Evolutionary conservation across 805 yeast genomes (phyloP), one percentile per base, ranked within the genome.

Genomic region (Candida jianshihensis): DNA sequence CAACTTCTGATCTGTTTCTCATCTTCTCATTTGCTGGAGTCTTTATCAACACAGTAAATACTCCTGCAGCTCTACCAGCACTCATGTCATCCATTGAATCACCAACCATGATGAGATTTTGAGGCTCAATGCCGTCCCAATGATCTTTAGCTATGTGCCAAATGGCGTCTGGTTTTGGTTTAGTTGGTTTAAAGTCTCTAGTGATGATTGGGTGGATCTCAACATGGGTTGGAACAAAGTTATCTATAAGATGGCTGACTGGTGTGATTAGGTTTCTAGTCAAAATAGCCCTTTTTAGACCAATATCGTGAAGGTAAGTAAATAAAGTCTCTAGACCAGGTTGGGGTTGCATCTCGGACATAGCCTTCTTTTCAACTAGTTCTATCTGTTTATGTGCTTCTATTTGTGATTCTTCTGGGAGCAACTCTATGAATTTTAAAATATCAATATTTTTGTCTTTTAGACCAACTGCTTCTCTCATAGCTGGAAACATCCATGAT

Each of bases 31-130:
- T 81, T 24, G 66, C 72, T 19, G 66, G 65, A 41, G 75, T 75
- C 30, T 63, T 66, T 29, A 81, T 56, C 35, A 81, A 57, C 4
- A 79, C 61, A 1, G 85, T 70, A 3, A 68, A 60, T 30, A 73
- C 71, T 0, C 87, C 87, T 1, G 88, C 87, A n/a, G 60, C 46
- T 21, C 64, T 52, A 4, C 86, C 88, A 21, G 83, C 73, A 29
- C 48, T 57, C 77, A 81, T 75, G 48, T 81, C 89, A 54, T 81
- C 88, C 28, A 64, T 55, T 0, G 87, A 80, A 51, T 81, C 88
- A 11, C 89, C 89, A 13, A 81, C 81, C 88, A 81, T 81, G 6
- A 79, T 51, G 21, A 80, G 42, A 27, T 70, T 61, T 14, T 55
- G 44, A 0, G 82, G 73, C 1, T 54, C 46, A 14, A 71, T 33